Percentiles rank a stretch among this genome's conserved stretches.
phyloP scores from a whole-genome alignment of 495 filamentous ascomycete species.

The Thermothielavioides terrestris region DNA sequence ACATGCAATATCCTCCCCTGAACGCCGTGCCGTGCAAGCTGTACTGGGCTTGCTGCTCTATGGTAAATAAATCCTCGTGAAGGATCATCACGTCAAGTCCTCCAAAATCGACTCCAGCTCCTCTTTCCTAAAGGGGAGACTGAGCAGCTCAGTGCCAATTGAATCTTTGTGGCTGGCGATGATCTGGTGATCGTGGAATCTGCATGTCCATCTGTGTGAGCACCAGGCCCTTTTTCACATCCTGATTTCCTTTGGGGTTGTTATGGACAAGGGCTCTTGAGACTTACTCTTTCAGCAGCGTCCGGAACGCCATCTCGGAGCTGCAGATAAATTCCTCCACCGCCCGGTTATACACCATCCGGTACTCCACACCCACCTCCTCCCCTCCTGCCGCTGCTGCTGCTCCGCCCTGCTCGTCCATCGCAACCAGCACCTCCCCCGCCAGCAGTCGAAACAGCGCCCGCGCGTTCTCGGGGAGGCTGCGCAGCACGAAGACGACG shows the following conservation, averaged over 20 bases:
- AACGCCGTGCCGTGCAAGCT: neutral
- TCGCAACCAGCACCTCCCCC: slow-evolving; percentile 67
- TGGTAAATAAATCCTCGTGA: too few species aligned
- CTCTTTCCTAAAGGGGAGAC: slow-evolving; percentile 76
- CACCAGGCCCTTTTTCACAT: neutral
- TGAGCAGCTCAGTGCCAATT: slow-evolving; percentile 73
- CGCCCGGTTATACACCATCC: slow-evolving; percentile 85
- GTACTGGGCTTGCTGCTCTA: neutral
- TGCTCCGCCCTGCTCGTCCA: slow-evolving; percentile 45
- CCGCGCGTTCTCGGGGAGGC: slow-evolving; percentile 84
- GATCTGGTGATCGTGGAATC: slow-evolving; percentile 96
- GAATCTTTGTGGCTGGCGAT: slow-evolving; percentile 78
- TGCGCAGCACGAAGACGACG: slow-evolving; percentile 81
- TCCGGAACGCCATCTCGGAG: slow-evolving; percentile 91
- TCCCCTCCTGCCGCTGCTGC: slow-evolving; percentile 24
- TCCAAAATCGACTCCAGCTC: slow-evolving; percentile 87
- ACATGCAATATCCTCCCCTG: too few species aligned
- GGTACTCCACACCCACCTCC: slow-evolving; percentile 72
- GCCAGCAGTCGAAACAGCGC: slow-evolving; percentile 77
- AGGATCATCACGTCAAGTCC: slow-evolving; percentile 53
- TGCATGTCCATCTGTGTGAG: slow-evolving; percentile 27
- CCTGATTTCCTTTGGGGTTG: too few species aligned
- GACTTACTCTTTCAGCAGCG: slow-evolving; percentile 82
- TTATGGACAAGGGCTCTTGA: too few species aligned
- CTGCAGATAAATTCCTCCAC: slow-evolving; percentile 95